Evolutionary conservation across 176 grass and related monocot genomes (phyloP), one percentile per base, ranked within the genome.

Genomic region (Zoysia japonica): DNA sequence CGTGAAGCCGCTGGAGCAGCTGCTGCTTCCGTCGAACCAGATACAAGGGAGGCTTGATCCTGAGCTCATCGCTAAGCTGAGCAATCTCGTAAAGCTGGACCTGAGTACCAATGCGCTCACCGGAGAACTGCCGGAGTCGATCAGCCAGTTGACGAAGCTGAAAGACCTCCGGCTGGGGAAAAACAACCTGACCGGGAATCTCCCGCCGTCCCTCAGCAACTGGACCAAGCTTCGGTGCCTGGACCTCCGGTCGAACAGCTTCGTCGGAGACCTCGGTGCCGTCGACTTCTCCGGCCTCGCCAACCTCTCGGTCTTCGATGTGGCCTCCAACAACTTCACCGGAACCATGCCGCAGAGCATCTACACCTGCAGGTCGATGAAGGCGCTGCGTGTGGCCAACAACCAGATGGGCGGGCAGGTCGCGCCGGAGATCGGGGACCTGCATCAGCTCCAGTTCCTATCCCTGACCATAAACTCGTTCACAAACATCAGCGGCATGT

Each of bases 251-350:
- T 69, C 63, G 8, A 90, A 90, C 89, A 72, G 52, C 60, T 87
- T 90, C 9, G 20, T 72, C 15, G 89, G 89, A 1, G 60, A 87
- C 51, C 80, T 91, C 44, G 46, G 54, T 1, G 60, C 15, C 71
- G 7, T 83, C 17, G 78, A 87, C 77, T 81, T 91, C 76, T 91
- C 85, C 66, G 17, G 77, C 65, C 81, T 91, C 45, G 17, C 9
- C 64, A 68, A 87, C 35, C 89, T 91, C 81, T 84, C 11, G 59
- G 35, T 84, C 74, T 39, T 91, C 72, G 89, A 91, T 65, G 8
- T 73, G 44, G 85, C 66, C 1, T 5, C 46, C 71, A 91, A 91
- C 76, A 84, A 72, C 76, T 81, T 91, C 85, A 81, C 70, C 59
- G 85, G 85, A 35, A 40, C 70, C 37, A 84, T 91, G 7, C 89